phyloP scores from a whole-genome alignment of 2,329 filamentous ascomycete species.

The Trichoderma guizhouense region DNA sequence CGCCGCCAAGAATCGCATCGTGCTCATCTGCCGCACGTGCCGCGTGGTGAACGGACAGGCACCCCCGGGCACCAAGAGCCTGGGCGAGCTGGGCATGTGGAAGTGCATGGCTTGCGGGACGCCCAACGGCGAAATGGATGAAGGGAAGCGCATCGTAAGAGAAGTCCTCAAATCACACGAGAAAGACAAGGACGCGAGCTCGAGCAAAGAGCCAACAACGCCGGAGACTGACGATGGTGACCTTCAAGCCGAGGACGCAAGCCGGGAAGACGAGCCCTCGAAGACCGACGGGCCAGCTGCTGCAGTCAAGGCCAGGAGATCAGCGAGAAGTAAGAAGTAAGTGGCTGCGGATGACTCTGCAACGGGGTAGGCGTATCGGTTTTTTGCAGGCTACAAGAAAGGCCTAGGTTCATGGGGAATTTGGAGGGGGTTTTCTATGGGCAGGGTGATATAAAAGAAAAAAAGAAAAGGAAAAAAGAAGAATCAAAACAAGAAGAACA shows the following conservation, averaged over 20 bases:
- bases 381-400: not conserved
- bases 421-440: not conserved
- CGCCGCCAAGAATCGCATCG: slow-evolving; percentile 83
- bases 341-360: slow-evolving; percentile 5
- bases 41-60: slow-evolving; percentile 93
- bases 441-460: not conserved
- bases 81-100: slow-evolving; percentile 83
- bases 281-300: slow-evolving; percentile 1
- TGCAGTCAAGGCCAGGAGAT: slow-evolving; percentile 7
- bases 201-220: slow-evolving; percentile 22
- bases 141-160: slow-evolving; percentile 68
- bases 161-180: slow-evolving; percentile 48
- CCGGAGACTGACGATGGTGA: slow-evolving; percentile 21
- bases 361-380: slow-evolving; percentile 8
- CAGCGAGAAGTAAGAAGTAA: slow-evolving; percentile 10
- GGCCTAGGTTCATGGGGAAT: slow-evolving; percentile 6
- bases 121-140: slow-evolving; percentile 77
- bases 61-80: slow-evolving; percentile 73
- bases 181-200: slow-evolving; percentile 12
- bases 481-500: not conserved
- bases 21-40: slow-evolving; percentile 77
- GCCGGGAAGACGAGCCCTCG: slow-evolving; percentile 14
- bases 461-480: not conserved
- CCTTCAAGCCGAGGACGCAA: slow-evolving; percentile 20
- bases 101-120: slow-evolving; percentile 80